These are phyloP conservation scores for Macrophomina pseudophaseolina DNA, from an alignment of 2,329 filamentous ascomycete genomes.

Conservation along the genomic window DNA sequence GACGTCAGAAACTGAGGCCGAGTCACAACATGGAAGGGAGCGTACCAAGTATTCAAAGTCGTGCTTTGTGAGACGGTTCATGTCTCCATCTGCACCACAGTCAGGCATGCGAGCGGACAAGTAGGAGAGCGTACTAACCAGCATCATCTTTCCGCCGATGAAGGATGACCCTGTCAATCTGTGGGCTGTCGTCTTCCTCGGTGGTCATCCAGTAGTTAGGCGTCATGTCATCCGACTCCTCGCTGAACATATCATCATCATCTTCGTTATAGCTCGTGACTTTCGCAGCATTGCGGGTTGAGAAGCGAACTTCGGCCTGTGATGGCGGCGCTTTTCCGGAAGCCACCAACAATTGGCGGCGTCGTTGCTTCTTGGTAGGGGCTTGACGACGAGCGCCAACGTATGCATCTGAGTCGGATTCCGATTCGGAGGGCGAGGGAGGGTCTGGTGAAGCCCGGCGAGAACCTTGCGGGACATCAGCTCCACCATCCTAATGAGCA, in stretches of 20 bases:
- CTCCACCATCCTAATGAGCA: constrained; percentile 41
- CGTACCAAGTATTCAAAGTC: constrained; percentile 80
- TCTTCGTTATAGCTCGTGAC: constrained; percentile 72
- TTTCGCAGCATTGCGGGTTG: constrained; percentile 81
- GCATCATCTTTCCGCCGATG: constrained; percentile 75
- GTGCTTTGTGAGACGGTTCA: constrained; percentile 60
- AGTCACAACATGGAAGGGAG: constrained; percentile 6
- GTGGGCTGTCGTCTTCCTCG: constrained; percentile 77
- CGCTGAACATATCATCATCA: constrained; percentile 60
- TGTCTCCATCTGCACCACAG: constrained; percentile 38
- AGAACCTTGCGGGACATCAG: constrained; percentile 60
- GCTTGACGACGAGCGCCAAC: constrained; percentile 73
- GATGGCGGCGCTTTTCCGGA: constrained; percentile 66
- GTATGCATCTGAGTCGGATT: constrained; percentile 69
- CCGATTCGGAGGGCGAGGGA: constrained; percentile 68
- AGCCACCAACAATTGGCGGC: constrained; percentile 70
- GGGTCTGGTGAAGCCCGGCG: constrained; percentile 55
- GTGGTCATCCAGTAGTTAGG: constrained; percentile 73
- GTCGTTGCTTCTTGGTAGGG: constrained; percentile 74
- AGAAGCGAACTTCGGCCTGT: constrained; percentile 86
- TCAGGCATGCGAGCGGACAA: constrained; percentile 30
- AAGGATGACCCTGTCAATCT: constrained; percentile 89
- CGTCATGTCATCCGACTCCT: constrained; percentile 66
- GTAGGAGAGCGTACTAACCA: constrained; percentile 37
- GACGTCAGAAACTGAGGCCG: constrained; percentile 29